A percentile compares a stretch with the other conserved stretches of the same genome.
phyloP scores from a whole-genome alignment of 1,284 basidiomycete genomes.

The Erythrobasidium hasegawianum region DNA sequence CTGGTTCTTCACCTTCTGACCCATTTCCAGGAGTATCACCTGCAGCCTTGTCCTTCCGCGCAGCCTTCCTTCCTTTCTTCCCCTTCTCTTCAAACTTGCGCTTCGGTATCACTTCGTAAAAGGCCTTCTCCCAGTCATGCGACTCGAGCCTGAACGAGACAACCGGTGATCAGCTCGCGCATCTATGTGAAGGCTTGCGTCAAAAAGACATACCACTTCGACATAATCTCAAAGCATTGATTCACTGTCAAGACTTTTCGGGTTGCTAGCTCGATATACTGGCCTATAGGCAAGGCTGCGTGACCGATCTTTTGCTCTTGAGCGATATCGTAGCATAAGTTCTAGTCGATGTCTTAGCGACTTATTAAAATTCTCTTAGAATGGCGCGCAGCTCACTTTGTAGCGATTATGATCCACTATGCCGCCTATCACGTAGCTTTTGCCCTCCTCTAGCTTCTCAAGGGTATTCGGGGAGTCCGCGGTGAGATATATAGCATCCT shows the following conservation, averaged over 20 bases:
- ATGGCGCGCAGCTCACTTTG: slow-evolving; percentile 62
- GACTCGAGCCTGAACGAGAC: slow-evolving; percentile 12
- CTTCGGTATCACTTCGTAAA: slow-evolving; percentile 80
- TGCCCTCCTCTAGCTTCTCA: slow-evolving; percentile 69
- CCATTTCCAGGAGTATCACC: no score
- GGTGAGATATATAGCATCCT: slow-evolving; percentile 82
- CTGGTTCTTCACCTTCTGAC: neutral
- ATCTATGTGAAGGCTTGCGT: no score
- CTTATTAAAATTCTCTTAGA: no score
- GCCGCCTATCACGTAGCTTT: slow-evolving; percentile 93
- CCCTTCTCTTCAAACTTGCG: slow-evolving; percentile 67
- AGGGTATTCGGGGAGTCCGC: slow-evolving; percentile 89
- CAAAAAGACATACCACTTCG: slow-evolving; percentile 67
- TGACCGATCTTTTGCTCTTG: slow-evolving; percentile 67
- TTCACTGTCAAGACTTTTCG: slow-evolving; percentile 97
- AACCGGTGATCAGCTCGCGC: neutral
- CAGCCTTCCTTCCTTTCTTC: neutral
- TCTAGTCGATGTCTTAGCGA: slow-evolving; percentile 54
- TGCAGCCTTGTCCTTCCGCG: no score
- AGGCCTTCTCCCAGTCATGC: slow-evolving; percentile 70
- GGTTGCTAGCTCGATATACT: slow-evolving; percentile 76
- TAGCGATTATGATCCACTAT: slow-evolving; percentile 95
- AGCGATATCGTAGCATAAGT: slow-evolving; percentile 85
- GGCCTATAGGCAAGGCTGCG: slow-evolving; percentile 87
- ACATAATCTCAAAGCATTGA: slow-evolving; percentile 85